Conservation (phyloP, 2,329 filamentous ascomycete species). For the Cladosporium phlei region DNA sequence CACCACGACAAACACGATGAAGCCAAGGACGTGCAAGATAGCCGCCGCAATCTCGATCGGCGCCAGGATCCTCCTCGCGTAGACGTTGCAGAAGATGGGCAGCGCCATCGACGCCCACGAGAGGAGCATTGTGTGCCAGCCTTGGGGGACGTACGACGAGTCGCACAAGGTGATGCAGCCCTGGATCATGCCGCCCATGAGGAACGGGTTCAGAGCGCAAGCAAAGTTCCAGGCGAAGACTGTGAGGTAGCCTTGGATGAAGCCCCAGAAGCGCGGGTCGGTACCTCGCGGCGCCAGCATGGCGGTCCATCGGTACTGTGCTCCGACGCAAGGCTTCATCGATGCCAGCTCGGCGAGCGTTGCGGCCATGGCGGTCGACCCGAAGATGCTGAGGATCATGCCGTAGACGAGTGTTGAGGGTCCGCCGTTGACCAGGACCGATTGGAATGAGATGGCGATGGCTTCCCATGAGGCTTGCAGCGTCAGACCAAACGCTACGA, state of each 20-base stretch:
- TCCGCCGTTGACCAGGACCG: slow-evolving; percentile 16
- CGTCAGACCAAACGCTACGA: slow-evolving; percentile 15
- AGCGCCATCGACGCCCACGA: not conserved
- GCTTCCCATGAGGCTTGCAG: slow-evolving; percentile 16
- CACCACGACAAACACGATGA: slow-evolving; percentile 34
- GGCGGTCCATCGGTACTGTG: not conserved
- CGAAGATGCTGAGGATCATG: slow-evolving; percentile 26
- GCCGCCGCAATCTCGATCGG: slow-evolving; percentile 37
- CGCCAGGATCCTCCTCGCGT: slow-evolving; percentile 25
- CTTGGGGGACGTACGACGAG: not conserved
- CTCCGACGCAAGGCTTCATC: not conserved
- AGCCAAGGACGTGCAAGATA: slow-evolving; percentile 33
- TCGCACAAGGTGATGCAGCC: not conserved
- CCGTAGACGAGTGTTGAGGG: slow-evolving; percentile 20
- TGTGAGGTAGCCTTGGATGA: slow-evolving; percentile 1
- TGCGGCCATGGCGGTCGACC: slow-evolving; percentile 12
- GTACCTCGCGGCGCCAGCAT: not conserved
- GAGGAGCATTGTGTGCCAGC: slow-evolving; percentile 1
- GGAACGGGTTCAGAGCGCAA: not conserved
- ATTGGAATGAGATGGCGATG: not conserved
- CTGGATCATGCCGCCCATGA: not conserved
- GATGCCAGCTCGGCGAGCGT: not conserved
- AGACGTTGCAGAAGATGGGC: not conserved
- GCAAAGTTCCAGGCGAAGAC: not conserved
- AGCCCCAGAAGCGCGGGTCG: slow-evolving; percentile 4